These are phyloP conservation scores for Capsella bursapastoris DNA, from an alignment of 345 rosid species.

Conservation along the genomic window DNA sequence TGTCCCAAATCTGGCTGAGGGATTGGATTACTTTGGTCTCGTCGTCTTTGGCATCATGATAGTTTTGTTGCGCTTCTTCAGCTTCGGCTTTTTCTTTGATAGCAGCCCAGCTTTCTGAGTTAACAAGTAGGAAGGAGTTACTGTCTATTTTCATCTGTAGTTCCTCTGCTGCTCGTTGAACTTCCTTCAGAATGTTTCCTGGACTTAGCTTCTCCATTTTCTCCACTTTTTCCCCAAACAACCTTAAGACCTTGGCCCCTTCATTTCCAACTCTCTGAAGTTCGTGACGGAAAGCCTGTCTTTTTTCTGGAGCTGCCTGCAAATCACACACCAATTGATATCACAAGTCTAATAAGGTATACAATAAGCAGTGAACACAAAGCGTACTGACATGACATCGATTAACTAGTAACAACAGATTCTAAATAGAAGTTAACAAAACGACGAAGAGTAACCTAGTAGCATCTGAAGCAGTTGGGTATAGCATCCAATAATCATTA, in stretches of 20 bases:
- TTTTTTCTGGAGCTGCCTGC: constrained; percentile 85
- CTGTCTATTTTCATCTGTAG: constrained; percentile 74
- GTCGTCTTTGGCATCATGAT: constrained; percentile 52
- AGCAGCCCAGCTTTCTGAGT: constrained; percentile 73
- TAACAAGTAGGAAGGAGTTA: constrained; percentile 70
- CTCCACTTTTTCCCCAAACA: constrained; percentile 56
- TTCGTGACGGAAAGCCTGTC: constrained; percentile 59
- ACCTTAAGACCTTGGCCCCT: constrained; percentile 60
- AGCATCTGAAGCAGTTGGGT: constrained; percentile 10
- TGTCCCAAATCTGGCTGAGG: constrained; percentile 58
- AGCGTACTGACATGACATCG: background rate
- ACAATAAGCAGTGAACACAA: background rate
- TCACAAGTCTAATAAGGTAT: background rate
- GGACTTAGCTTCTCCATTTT: constrained; percentile 59
- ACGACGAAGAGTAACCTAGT: background rate
- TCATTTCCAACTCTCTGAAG: constrained; percentile 59
- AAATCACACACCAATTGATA: constrained; percentile 28
- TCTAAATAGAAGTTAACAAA: background rate
- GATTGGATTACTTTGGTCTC: constrained; percentile 59
- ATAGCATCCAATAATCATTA: background rate
- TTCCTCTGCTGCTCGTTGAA: constrained; percentile 75
- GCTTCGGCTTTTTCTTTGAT: constrained; percentile 34
- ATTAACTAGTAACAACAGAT: constrained; percentile 12
- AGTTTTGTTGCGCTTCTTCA: constrained; percentile 50
- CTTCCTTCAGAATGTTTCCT: constrained; percentile 57